Percentiles rank a stretch among this genome's conserved stretches.
Evolutionary conservation across 2,329 filamentous ascomycete species (phyloP).

Genomic region (Penicillium brasilianum): DNA sequence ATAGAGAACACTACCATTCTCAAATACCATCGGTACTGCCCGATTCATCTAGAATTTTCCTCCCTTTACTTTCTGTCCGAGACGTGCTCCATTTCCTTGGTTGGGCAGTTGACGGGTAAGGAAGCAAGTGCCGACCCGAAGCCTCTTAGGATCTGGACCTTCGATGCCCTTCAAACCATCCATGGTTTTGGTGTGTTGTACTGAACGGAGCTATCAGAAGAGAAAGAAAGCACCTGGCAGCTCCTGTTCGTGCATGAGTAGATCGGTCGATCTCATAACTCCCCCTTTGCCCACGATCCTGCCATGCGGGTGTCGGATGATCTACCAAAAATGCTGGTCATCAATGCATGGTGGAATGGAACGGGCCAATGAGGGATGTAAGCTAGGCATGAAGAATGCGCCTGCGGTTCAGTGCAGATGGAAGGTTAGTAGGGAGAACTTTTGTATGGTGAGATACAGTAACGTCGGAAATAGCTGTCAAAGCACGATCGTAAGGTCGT

Average conservation of each 20-base stretch:
- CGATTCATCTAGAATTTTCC: neutral
- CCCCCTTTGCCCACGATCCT: slow-evolving; percentile 10
- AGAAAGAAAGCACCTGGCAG: no score
- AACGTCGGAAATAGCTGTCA: neutral
- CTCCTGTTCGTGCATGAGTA: slow-evolving; percentile 12
- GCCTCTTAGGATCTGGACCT: slow-evolving; percentile 9
- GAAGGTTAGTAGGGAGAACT: neutral
- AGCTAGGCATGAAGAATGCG: slow-evolving; percentile 4
- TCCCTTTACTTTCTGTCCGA: neutral
- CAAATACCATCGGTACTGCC: neutral
- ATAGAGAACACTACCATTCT: neutral
- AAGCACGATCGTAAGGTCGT: neutral
- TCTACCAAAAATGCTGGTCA: slow-evolving; percentile 30
- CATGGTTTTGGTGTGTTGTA: neutral
- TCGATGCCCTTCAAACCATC: neutral
- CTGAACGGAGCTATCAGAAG: neutral
- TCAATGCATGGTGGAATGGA: slow-evolving; percentile 24
- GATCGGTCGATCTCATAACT: slow-evolving; percentile 28
- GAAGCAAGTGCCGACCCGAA: slow-evolving; percentile 6
- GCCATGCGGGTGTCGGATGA: slow-evolving; percentile 32
- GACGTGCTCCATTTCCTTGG: neutral
- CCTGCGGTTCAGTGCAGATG: slow-evolving; percentile 5
- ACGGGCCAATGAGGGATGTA: slow-evolving; percentile 1
- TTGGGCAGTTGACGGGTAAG: neutral
- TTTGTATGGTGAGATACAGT: neutral